Evolutionary conservation across 2,329 filamentous ascomycete genomes (phyloP).

Genomic region (Neonectria ditissima): DNA sequence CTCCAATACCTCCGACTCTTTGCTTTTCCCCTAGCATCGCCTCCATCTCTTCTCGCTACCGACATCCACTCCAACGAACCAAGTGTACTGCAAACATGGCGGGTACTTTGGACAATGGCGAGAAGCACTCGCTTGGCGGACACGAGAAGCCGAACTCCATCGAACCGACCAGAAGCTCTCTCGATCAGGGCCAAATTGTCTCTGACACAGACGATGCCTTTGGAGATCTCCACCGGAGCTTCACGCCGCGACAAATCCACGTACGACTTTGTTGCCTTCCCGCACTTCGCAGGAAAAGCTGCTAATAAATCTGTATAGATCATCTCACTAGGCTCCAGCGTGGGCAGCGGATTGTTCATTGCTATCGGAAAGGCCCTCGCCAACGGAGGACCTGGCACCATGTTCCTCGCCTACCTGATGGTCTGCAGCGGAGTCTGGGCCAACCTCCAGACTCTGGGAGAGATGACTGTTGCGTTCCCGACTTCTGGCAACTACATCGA

Average conservation of each 20-base stretch:
- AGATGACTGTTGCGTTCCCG: slow-evolving; percentile 38
- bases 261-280: neutral
- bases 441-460: slow-evolving; percentile 32
- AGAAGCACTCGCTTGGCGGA: slow-evolving; percentile 6
- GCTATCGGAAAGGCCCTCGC: slow-evolving; percentile 34
- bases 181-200: slow-evolving; percentile 13
- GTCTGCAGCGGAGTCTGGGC: slow-evolving; percentile 37
- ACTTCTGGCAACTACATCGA: slow-evolving; percentile 37
- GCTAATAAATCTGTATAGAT: slow-evolving; percentile 12
- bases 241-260: slow-evolving; percentile 14
- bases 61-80: neutral
- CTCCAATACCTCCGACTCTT: neutral
- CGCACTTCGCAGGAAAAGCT: no score
- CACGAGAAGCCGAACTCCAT: slow-evolving; percentile 2
- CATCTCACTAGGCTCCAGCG: slow-evolving; percentile 35
- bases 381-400: slow-evolving; percentile 34
- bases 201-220: neutral
- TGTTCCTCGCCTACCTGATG: slow-evolving; percentile 35
- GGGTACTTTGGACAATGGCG: neutral
- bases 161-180: slow-evolving; percentile 1
- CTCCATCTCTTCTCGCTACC: neutral
- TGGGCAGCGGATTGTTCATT: slow-evolving; percentile 38
- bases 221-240: slow-evolving; percentile 10
- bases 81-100: slow-evolving; percentile 6
- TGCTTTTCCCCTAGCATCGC: neutral